These are phyloP conservation scores for Cutaneotrichosporon sp. DNA, from an alignment of 1,284 basidiomycete genomes.

Conservation along the genomic window DNA sequence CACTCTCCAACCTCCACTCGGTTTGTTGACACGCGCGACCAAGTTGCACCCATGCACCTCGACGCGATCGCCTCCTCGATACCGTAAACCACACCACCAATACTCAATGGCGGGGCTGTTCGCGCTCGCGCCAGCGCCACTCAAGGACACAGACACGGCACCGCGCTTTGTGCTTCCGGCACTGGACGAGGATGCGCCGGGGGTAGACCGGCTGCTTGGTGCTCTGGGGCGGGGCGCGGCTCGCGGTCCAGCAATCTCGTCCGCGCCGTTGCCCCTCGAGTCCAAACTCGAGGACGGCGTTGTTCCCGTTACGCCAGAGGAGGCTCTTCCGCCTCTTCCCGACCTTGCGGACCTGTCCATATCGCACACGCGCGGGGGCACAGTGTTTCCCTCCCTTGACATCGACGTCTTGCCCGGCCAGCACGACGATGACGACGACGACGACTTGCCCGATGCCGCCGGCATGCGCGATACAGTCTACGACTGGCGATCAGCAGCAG, in stretches of 20 bases:
- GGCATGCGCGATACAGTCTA: neutral
- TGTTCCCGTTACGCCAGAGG: neutral
- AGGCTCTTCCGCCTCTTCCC: neutral
- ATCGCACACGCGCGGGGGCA: neutral
- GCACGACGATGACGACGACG: neutral
- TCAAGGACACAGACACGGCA: neutral
- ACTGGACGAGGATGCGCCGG: slow-evolving; percentile 28
- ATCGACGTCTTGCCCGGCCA: neutral
- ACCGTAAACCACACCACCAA: too few species aligned
- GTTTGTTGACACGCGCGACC: too few species aligned
- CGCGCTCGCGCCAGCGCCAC: neutral
- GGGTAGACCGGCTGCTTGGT: slow-evolving; percentile 23
- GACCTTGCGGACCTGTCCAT: neutral
- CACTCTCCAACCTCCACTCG: too few species aligned
- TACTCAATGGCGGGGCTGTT: neutral
- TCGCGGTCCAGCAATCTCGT: neutral
- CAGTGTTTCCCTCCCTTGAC: neutral
- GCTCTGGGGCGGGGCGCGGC: neutral
- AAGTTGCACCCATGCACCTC: too few species aligned
- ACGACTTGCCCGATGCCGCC: neutral
- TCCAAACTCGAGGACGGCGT: slow-evolving; percentile 2
- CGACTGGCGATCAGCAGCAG: slow-evolving; percentile 1
- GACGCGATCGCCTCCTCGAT: too few species aligned
- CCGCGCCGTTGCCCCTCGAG: neutral
- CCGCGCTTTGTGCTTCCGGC: slow-evolving; percentile 22